phyloP scores from a whole-genome alignment of 352 stramenopile genomes.

The Achlya hypogyna region DNA sequence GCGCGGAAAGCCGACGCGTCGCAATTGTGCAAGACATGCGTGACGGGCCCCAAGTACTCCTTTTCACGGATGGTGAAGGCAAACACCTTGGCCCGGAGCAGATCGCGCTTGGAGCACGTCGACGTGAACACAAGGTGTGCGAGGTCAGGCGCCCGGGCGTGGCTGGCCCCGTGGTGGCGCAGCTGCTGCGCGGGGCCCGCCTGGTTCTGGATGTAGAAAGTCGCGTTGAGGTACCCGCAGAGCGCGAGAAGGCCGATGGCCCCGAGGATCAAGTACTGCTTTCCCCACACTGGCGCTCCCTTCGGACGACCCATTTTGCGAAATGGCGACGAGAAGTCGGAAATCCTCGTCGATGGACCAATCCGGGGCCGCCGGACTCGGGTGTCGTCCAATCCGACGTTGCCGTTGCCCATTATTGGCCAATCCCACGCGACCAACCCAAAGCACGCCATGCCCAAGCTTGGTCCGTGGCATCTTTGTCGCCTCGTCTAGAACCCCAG shows the following conservation, averaged over 20 bases:
- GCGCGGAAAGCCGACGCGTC: background rate
- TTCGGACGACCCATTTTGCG: constrained; percentile 2
- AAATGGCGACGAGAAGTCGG: background rate
- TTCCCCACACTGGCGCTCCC: background rate
- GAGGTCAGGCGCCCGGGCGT: background rate
- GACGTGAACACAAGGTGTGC: constrained; percentile 58
- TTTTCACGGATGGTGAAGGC: constrained; percentile 50
- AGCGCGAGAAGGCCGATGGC: constrained; percentile 4
- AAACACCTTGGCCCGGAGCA: constrained; percentile 61
- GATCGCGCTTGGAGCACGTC: constrained; percentile 46
- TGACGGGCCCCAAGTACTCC: constrained; percentile 46
- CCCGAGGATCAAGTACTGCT: constrained; percentile 16
- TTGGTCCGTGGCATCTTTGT: background rate
- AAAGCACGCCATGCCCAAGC: background rate
- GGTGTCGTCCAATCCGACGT: background rate
- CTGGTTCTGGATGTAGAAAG: constrained; percentile 15
- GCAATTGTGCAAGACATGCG: constrained; percentile 71
- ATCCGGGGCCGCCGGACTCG: background rate
- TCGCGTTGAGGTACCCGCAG: constrained; percentile 14
- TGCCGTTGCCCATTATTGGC: background rate
- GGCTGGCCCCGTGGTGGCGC: background rate
- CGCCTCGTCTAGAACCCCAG: too few relatives aligned
- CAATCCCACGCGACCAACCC: background rate
- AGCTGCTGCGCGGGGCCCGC: background rate
- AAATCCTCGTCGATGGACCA: background rate